Evolutionary conservation across 345 rosid genomes (phyloP).

Genomic region (Aquilaria yunnanensis): DNA sequence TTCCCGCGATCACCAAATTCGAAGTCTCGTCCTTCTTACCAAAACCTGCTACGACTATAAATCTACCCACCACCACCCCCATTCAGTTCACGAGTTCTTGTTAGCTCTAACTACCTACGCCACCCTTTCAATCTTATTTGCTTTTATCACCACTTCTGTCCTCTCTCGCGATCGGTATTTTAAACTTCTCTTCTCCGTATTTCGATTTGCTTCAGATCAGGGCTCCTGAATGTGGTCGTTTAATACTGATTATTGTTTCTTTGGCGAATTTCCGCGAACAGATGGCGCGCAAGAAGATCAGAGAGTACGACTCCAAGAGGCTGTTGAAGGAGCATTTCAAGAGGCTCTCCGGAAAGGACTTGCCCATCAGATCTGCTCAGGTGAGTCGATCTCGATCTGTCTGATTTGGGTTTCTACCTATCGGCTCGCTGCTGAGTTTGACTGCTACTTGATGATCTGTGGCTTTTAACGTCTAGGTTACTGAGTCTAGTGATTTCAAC

Average conservation of each 20-base stretch:
- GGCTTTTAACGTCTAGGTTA: neutral
- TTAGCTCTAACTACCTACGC: slow-evolving; percentile 9
- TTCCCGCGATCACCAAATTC: too few species aligned
- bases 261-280: slow-evolving; percentile 6
- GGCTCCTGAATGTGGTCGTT: neutral
- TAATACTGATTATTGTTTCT: neutral
- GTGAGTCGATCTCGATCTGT: slow-evolving; percentile 23
- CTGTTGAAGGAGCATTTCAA: slow-evolving; percentile 87
- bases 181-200: neutral
- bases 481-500: slow-evolving; percentile 2
- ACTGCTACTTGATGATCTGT: too few species aligned
- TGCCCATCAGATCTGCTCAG: slow-evolving; percentile 92
- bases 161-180: slow-evolving; percentile 4
- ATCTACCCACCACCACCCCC: neutral
- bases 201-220: slow-evolving; percentile 9
- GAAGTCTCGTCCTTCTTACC: too few species aligned
- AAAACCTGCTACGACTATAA: neutral
- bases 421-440: too few species aligned
- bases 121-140: neutral
- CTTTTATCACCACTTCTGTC: neutral
- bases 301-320: slow-evolving; percentile 99
- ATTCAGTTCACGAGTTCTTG: neutral
- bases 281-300: slow-evolving; percentile 99
- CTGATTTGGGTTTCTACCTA: neutral
- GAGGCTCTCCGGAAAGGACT: slow-evolving; percentile 58